Conservation (phyloP, 768 basidiomycete species). For the Termitomyces titanicus region DNA sequence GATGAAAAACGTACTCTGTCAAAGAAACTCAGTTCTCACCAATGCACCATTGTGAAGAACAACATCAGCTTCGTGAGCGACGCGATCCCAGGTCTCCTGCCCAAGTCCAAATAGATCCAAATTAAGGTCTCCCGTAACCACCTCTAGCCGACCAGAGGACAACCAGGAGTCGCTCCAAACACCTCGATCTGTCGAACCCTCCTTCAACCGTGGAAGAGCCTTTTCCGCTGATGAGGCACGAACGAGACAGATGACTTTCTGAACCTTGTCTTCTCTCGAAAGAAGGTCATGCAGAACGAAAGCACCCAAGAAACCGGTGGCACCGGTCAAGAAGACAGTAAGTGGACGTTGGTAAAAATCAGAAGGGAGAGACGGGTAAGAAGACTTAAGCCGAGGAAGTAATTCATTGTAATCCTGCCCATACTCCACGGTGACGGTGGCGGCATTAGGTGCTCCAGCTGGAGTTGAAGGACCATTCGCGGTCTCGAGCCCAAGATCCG, state of each 20-base stretch:
- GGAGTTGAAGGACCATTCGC: background rate
- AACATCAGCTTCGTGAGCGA: conserved; percentile 73
- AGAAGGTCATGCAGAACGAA: conserved; percentile 86
- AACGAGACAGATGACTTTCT: conserved; percentile 91
- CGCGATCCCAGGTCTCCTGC: conserved; percentile 55
- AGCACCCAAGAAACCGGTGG: conserved; percentile 94
- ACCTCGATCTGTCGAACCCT: conserved; percentile 71
- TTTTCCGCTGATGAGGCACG: conserved; percentile 61
- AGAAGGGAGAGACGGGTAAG: conserved; percentile 60
- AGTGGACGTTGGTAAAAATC: conserved; percentile 51
- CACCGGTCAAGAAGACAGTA: conserved; percentile 93
- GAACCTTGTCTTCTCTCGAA: conserved; percentile 52
- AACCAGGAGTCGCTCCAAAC: conserved; percentile 92
- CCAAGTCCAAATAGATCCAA: conserved; percentile 71
- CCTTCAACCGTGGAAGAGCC: conserved; percentile 66
- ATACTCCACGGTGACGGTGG: conserved; percentile 54
- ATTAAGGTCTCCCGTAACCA: conserved; percentile 82
- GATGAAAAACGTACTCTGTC: background rate
- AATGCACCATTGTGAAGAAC: conserved; percentile 96
- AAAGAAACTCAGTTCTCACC: conserved; percentile 41
- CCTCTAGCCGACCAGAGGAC: conserved; percentile 60
- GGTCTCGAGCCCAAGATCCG: conserved; percentile 63
- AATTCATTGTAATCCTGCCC: conserved; percentile 73
- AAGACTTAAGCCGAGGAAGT: conserved; percentile 48
- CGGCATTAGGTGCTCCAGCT: conserved; percentile 10